phyloP scores from a whole-genome alignment of 2,329 filamentous ascomycete species.

The Colletotrichum euphorbiae region DNA sequence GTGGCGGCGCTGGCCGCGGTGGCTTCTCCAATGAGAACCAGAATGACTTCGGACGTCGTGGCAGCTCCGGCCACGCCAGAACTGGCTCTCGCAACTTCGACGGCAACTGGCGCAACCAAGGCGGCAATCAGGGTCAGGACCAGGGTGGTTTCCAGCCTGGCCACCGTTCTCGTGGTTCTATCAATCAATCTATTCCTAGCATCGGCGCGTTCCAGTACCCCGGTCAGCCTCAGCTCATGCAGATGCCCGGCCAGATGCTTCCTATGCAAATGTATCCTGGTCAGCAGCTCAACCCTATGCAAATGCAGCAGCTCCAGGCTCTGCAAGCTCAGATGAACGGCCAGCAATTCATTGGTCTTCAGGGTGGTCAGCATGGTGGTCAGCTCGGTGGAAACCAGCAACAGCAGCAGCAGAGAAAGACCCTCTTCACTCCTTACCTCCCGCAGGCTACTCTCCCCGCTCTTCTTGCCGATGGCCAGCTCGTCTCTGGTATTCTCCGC shows the following conservation, averaged over 20 bases:
- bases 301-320: constrained; percentile 90
- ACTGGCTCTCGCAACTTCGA: constrained; percentile 94
- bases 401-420: constrained; percentile 94
- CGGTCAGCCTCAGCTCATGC: constrained; percentile 86
- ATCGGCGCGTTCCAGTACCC: constrained; percentile 92
- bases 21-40: constrained; percentile 64
- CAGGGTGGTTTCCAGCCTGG: constrained; percentile 89
- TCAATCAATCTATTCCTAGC: constrained; percentile 82
- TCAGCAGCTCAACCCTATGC: constrained; percentile 89
- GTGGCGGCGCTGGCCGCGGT: constrained; percentile 75
- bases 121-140: constrained; percentile 75
- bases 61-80: constrained; percentile 74
- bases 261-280: constrained; percentile 84
- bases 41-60: constrained; percentile 77
- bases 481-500: constrained; percentile 94
- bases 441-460: constrained; percentile 94
- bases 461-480: constrained; percentile 88
- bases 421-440: constrained; percentile 96
- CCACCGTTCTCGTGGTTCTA: constrained; percentile 85
- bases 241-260: constrained; percentile 87
- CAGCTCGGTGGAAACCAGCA: constrained; percentile 75
- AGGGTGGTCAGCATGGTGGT: constrained; percentile 78
- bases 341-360: constrained; percentile 76
- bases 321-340: constrained; percentile 88
- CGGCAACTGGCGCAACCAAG: constrained; percentile 93